Percentiles rank a stretch among this genome's conserved stretches.
phyloP scores from a whole-genome alignment of 2,329 filamentous ascomycete genomes.

The Grosmannia huntii region DNA sequence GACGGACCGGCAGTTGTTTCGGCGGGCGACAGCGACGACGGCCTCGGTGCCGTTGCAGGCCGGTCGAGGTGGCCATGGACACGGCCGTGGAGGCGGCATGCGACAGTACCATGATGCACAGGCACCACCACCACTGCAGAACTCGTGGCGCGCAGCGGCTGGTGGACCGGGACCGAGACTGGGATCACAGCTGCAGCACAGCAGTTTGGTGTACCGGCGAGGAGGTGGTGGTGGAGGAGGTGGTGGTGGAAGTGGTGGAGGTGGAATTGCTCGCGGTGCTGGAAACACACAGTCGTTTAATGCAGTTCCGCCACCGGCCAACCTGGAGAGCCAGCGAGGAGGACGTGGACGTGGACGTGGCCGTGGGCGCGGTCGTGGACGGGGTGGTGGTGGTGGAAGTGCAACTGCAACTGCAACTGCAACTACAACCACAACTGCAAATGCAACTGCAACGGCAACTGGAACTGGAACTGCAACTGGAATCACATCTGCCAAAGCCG shows the following conservation, averaged over 20 bases:
- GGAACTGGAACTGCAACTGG: background rate
- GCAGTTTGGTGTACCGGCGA: slow-evolving; percentile 37
- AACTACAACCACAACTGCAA: background rate
- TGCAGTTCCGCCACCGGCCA: slow-evolving; percentile 47
- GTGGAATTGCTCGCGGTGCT: no score
- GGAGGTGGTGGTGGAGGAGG: slow-evolving; percentile 11
- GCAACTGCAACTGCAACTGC: background rate
- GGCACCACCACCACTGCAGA: slow-evolving; percentile 40
- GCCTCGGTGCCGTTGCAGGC: slow-evolving; percentile 16
- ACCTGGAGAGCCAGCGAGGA: slow-evolving; percentile 32
- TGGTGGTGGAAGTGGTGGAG: slow-evolving; percentile 7
- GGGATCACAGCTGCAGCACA: slow-evolving; percentile 30
- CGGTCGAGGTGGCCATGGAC: background rate
- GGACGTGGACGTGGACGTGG: slow-evolving; percentile 27
- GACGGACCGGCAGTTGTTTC: slow-evolving; percentile 65
- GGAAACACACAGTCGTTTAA: slow-evolving; percentile 31
- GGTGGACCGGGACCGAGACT: slow-evolving; percentile 18
- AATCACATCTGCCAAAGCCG: background rate
- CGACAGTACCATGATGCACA: slow-evolving; percentile 48
- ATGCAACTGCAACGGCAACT: background rate
- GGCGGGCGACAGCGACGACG: slow-evolving; percentile 15
- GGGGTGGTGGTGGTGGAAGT: slow-evolving; percentile 17
- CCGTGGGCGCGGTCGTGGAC: slow-evolving; percentile 19
- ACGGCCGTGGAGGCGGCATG: slow-evolving; percentile 16
- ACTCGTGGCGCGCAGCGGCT: slow-evolving; percentile 44